Evolutionary conservation across 805 yeast genomes (phyloP), one percentile per base, ranked within the genome.

Genomic region (Teunomyces lycoperdinae): DNA sequence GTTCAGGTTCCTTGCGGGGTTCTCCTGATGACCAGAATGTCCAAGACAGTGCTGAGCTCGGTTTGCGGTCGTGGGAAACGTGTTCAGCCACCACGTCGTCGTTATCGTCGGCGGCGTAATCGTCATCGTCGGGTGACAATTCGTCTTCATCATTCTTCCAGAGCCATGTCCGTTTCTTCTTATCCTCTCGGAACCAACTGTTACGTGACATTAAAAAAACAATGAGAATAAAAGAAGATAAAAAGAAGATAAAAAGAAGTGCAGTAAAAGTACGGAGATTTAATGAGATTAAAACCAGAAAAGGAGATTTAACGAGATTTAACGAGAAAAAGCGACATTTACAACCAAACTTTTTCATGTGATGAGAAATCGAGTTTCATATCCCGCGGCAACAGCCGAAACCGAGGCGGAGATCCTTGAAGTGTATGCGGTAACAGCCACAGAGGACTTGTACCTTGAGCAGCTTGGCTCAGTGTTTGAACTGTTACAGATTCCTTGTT

Each of bases 401-500:
- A 57, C 58, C 16, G 75, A 70, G 47, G 70, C 65, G 16, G 75
- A 73, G 50, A 61, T 72, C 6, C 54, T 73, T 9, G 69, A 63
- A 28, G 61, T 52, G 1, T 73, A 70, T 50, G 54, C 66, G 3
- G 50, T 44, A 5, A 61, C 48, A 10, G 58, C 51, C 1, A 53
- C 52, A 6, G 55, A 57, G 9, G 77, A 72, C 43, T 54, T 72
- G 11, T 50, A 53, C 17, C 57, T 73, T 10, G 39, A 47, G 16
- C 60, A 62, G 20, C 42, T 73, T 4, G 62, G 64, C 0, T 55
- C 46, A 4, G 39, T 70, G 24, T 62, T 71, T 31, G 36, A 49
- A 3, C 24, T 16, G 1, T 52, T 73, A 9, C 38, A 53, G 9
- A 60, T 73, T 9, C 77, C 72, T 1, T 20, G 28, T 7, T 63